Evolutionary conservation across 495 filamentous ascomycete species (phyloP), one percentile per base, ranked within the genome.

Genomic region (Talaromyces stipitatus): DNA sequence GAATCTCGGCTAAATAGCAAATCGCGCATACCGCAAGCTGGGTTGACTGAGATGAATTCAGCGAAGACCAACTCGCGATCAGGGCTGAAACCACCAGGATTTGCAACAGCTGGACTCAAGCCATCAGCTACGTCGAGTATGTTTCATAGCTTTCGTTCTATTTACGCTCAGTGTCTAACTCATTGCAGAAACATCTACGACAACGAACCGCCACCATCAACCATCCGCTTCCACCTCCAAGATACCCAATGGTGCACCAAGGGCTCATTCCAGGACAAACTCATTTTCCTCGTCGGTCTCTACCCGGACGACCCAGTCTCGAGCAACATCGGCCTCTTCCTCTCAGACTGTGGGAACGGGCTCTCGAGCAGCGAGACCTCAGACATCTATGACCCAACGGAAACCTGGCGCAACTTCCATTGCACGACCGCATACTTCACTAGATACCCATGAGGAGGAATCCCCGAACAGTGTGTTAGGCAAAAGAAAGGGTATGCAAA

Each of bases 61-160:
- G 88, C 88, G 3, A 77, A 84, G 55, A 83, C 74, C 59, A 94
- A 94, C 72, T 74, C 82, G 57, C 84, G 88, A 58, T 78, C 82
- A 11, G 67, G 69, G 24, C 67, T 76, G 28, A 70, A 77, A 57
- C 73, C 76, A 33, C 81, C 85, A 63, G 72, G 77, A 3, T 55
- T 55, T 33, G 54, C 54, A 74, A 61, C 72, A 78, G 24, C 66
- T 59, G 33, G 29, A 54, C 16, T 54, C 11, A 85, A 86, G 66
- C 79, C 85, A 9, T 81, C 80, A 61, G 84, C 83, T 18, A 66
- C 86, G 4, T 12, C 54, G 23, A 55, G 54, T 55, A 7, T 27
- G 54, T 55, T 41, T 20, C 20, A 28, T 20, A 26, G 22, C 20
- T 22, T 4, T 11, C 1, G 11, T 9, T n/a, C 7, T 23, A 22